Base-by-base conservation (phyloP, 306 rosid genomes). In the Dryas octopetala region DNA sequence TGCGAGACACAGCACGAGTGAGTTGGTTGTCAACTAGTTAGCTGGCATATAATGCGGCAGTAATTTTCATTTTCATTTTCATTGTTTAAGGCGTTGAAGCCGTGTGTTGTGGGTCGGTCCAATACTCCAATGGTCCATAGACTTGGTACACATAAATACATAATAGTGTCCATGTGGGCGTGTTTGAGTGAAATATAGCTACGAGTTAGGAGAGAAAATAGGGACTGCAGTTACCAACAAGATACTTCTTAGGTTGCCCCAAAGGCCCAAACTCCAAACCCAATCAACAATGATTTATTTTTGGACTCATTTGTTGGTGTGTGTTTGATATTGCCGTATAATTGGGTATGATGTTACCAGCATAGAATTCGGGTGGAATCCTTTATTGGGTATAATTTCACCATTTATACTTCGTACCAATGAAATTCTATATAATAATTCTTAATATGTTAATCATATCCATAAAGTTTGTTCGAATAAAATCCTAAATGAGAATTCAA, bases 191-290 rank as follows among this genome's bases (percentile, higher is more conserved):
- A 70, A 3, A 4, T 6, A 5, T 3, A 16, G 23, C 44, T 3
- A 69, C 9, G 45, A 53, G 62, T 74, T 78, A 50, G 74, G 80
- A 64, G 61, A 45, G 80, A 74, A 74, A 74, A 7, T 65, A 6
- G 50, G 45, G 14, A n/a, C 74, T 49, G 54, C 44, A 68, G 70
- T 74, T 78, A 16, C 61, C 70, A 10, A 82, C 62, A 82, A 61
- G 55, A 68, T 19, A 28, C 15, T 62, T 47, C 76, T 43, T 64
- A 65, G 84, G 73, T 76, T 75, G 55, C 65, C 62, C 75, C 63
- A 40, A 60, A 45, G 41, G 41, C 43, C 38, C 38, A 1, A 32
- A 32, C 38, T 1, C 38, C 38, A 32, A 32, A 32, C 38, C 32
- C 38, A 13, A 44, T 46, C 69, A 55, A 43, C 38, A 14, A 51